phyloP scores from a whole-genome alignment of 495 filamentous ascomycete genomes.

The Acidiella bohemica region DNA sequence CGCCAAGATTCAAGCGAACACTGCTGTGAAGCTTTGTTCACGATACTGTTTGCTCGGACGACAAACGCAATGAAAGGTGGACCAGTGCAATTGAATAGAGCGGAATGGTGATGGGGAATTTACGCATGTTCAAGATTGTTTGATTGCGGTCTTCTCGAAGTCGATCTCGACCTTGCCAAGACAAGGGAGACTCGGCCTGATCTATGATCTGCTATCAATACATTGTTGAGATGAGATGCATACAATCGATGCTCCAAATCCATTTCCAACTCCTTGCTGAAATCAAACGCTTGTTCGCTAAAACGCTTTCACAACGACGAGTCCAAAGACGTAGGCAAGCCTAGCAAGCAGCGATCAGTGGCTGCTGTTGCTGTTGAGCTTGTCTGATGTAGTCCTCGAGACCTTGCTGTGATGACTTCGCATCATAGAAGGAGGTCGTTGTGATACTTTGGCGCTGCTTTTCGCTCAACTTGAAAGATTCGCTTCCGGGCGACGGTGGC shows the following conservation, averaged over 20 bases:
- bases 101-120: too few relatives aligned
- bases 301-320: constrained; percentile 5
- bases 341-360: constrained; percentile 12
- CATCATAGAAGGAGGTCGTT: constrained; percentile 37
- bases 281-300: constrained; percentile 8
- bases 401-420: constrained; percentile 14
- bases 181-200: too few relatives aligned
- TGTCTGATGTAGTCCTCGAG: constrained; percentile 15
- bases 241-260: neutral
- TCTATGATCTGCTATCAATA: too few relatives aligned
- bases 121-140: too few relatives aligned
- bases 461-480: constrained; percentile 50
- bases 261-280: constrained; percentile 1
- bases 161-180: too few relatives aligned
- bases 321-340: neutral
- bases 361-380: constrained; percentile 4
- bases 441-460: constrained; percentile 47
- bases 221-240: constrained; percentile 12
- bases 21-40: too few relatives aligned
- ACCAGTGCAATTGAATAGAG: too few relatives aligned
- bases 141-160: too few relatives aligned
- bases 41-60: too few relatives aligned
- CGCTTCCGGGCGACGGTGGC: constrained; percentile 70
- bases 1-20: too few relatives aligned
- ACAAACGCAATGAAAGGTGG: too few relatives aligned